These are phyloP conservation scores for Xylariaceae sp. DNA, from an alignment of 2,329 filamentous ascomycete genomes.

Conservation along the genomic window DNA sequence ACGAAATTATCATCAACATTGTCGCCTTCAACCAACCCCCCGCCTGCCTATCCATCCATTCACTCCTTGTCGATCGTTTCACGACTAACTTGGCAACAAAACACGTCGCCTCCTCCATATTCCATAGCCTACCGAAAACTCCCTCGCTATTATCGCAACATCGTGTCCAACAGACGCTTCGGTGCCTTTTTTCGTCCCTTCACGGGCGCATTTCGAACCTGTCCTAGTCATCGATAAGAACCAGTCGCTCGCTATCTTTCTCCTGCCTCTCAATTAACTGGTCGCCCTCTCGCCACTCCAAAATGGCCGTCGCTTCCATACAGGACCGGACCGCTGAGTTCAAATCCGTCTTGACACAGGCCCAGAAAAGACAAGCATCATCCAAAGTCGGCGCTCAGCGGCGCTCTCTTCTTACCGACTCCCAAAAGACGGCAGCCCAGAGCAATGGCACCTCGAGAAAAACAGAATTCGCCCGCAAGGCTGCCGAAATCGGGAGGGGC, in stretches of 20 bases:
- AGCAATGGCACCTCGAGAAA: conserved; percentile 55
- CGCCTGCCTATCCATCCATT: too few species aligned
- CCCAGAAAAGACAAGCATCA: conserved; percentile 72
- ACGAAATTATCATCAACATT: background rate
- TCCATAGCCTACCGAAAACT: too few species aligned
- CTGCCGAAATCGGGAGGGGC: conserved; percentile 85
- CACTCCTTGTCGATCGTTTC: too few species aligned
- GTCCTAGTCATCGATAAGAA: too few species aligned
- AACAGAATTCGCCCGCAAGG: conserved; percentile 89
- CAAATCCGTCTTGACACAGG: conserved; percentile 81
- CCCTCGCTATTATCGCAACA: too few species aligned
- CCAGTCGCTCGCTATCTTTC: too few species aligned
- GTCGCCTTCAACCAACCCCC: too few species aligned
- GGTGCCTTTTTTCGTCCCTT: too few species aligned
- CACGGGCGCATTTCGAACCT: too few species aligned
- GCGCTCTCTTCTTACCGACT: conserved; percentile 72
- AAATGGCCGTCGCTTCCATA: conserved; percentile 57
- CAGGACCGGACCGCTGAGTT: conserved; percentile 98
- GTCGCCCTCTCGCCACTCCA: background rate
- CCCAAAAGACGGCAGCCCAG: conserved; percentile 63
- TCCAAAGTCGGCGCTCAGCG: conserved; percentile 75
- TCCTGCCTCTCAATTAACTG: background rate
- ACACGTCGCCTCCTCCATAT: too few species aligned
- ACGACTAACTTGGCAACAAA: too few species aligned
- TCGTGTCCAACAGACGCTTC: too few species aligned